Evolutionary conservation across 2,329 filamentous ascomycete species (phyloP), one percentile per base, ranked within the genome.

Genomic region (Trichoderma sp.): DNA sequence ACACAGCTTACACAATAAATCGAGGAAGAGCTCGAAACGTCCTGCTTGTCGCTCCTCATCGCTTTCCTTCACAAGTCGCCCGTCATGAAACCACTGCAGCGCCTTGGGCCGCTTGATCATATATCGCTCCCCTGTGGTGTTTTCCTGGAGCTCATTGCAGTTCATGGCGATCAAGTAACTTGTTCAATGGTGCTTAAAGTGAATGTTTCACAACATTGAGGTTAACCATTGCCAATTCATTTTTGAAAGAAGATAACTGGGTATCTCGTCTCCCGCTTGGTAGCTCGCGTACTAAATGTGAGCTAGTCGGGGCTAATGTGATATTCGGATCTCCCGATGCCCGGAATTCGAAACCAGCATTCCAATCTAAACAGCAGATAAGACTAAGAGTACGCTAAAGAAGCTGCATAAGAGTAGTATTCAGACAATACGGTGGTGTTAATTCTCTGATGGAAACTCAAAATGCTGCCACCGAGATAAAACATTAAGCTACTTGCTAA

Each of bases 21-120:
- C 83, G 1, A 85, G 80, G 70, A 85, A 85, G 37, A 85, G 79
- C 73, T 85, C 83, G 69, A 85, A 85, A 14, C 83, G 81, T 1
- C 79, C 77, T 6, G 82, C 82, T 72, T 82, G 80, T 33, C 82
- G 78, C 73, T 84, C 82, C 69, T 81, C 79, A 4, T 84, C 81
- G 56, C 76, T 78, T 61, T 77, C 79, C 72, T 82, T 83, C 56
- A 78, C 74, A 13, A 84, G 76, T 29, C 74, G 76, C 13, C 80
- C 81, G 40, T 81, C 77, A 72, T 83, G 78, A 70, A 83, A 84
- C 81, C 81, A 84, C 74, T 84, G 82, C 53, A 84, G 75, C 2
- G 82, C 81, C 60, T 77, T 77, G 21, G 79, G 79, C 21, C 76
- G 75, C 71, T 79, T 80, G 52, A 81, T 70, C 59, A 81, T 71